Evolutionary conservation across 148 eudicot genomes (phyloP).

Genomic region (Rhododendron vialii): DNA sequence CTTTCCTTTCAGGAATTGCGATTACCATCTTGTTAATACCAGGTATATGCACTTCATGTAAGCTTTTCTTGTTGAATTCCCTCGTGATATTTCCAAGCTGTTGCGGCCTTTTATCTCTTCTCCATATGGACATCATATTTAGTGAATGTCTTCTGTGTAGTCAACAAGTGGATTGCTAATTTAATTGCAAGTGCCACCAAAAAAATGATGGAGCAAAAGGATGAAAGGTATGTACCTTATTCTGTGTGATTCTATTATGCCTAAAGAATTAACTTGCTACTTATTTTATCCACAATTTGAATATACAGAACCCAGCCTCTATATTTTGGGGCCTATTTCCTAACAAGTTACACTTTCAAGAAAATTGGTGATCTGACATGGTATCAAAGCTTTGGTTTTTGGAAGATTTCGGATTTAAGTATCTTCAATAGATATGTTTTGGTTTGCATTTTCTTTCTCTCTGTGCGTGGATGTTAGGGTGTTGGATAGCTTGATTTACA

Average conservation of each 20-base stretch:
- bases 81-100: neutral
- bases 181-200: constrained; percentile 80
- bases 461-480: neutral
- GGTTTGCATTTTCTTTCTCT: neutral
- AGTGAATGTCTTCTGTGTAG: constrained; percentile 28
- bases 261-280: neutral
- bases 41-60: constrained; percentile 37
- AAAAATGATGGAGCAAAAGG: constrained; percentile 95
- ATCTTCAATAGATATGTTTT: neutral
- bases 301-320: neutral
- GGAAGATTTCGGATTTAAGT: neutral
- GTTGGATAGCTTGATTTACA: neutral
- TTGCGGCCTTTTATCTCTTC: neutral
- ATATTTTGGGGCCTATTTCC: neutral
- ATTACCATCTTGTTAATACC: constrained; percentile 88
- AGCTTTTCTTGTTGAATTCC: neutral
- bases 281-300: neutral
- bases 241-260: neutral
- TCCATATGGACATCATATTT: neutral
- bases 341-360: neutral
- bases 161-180: constrained; percentile 89
- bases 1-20: constrained; percentile 79
- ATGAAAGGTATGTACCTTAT: constrained; percentile 58
- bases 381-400: neutral
- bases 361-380: neutral